Conservation (phyloP, 169 alveolate species). For the Blepharisma undulans region DNA sequence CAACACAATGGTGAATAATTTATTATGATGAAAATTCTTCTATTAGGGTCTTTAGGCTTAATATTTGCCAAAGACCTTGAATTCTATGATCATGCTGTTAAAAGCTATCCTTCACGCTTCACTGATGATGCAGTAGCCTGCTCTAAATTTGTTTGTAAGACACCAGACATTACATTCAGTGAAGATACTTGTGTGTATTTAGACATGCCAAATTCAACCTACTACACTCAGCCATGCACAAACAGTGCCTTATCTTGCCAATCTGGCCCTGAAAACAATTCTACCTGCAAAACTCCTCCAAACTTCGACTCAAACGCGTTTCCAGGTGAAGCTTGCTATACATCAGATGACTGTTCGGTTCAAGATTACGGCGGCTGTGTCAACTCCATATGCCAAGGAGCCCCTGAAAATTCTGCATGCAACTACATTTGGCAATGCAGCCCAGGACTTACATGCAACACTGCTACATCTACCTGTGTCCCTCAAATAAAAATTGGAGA, state of each 20-base stretch:
- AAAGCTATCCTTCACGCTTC: not conserved
- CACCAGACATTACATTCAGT: not conserved
- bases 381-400: not conserved
- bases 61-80: not conserved
- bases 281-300: not conserved
- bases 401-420: not conserved
- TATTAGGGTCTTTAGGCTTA: not conserved
- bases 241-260: not conserved
- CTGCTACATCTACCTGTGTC: not conserved
- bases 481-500: not conserved
- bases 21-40: not conserved
- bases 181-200: not conserved
- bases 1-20: not conserved
- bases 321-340: not conserved
- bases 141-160: not conserved
- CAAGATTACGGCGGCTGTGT: not conserved
- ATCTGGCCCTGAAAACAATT: not conserved
- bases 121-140: not conserved
- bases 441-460: not conserved
- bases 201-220: not conserved
- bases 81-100: not conserved
- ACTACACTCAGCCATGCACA: not conserved
- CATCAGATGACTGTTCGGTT: not conserved
- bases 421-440: not conserved
- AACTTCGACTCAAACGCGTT: not conserved